Base-by-base conservation (phyloP, 768 basidiomycete genomes). In the Termitomyces sp. region DNA sequence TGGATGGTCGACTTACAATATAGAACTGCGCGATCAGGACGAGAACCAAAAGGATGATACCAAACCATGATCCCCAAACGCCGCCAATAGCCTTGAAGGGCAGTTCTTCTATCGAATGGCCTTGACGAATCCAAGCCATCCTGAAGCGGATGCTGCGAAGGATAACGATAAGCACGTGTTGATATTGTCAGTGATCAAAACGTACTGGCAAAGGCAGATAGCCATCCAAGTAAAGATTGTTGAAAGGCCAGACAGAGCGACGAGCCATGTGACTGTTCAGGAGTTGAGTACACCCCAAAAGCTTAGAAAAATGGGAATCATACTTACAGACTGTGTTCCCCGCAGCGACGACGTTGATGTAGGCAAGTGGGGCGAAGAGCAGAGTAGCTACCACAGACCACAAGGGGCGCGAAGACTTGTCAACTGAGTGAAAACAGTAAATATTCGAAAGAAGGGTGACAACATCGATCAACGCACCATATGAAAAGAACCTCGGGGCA, bases 1-100 rank as follows among this genome's bases (percentile, higher is more conserved):
- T n/a, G 8, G 9, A 52, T 33, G 0, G 2, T 52, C 5, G 13
- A 62, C 66, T 61, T 48, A 73, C 77, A 34, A 76, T 70, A 59
- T 79, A 79, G 66, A 79, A 78, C 59, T 79, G 77, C 10, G 75
- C 77, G 53, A 79, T 73, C 36, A 78, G 60, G 24, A 78, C 76
- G 22, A 79, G 65, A 48, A 64, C 36, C 34, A 77, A 64, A 15
- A 78, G 73, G 45, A 75, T 65, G 26, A 76, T 69, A 60, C 78
- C 77, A 55, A 78, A 74, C 74, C 75, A 78, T 4, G 77, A 79
- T 13, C 78, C 78, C 16, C 66, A 79, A 24, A 74, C 70, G 34
- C 78, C 78, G 51, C 75, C 75, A 7, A 79, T 56, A 13, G 77
- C 77, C 34, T 64, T 65, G 73, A 73, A 79, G 24, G 77, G 77